Conservation (phyloP, 2,329 filamentous ascomycete genomes). For the Alternaria dauci region DNA sequence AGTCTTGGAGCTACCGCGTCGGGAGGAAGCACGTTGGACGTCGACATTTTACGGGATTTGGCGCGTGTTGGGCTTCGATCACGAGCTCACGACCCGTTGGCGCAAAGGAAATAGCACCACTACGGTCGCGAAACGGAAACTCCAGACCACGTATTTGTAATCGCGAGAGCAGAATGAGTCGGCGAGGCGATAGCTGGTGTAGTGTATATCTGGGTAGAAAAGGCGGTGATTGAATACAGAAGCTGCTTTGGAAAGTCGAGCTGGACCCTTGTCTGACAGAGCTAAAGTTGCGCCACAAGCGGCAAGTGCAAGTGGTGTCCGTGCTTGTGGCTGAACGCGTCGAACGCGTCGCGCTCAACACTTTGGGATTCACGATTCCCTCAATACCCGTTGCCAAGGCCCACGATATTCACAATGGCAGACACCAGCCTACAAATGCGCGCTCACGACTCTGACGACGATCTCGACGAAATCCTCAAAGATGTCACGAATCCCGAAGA, state of each 20-base stretch:
- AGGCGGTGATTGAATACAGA: conserved; percentile 7
- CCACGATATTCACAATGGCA: conserved; percentile 29
- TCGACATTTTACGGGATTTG: conserved; percentile 35
- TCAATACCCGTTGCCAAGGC: not conserved
- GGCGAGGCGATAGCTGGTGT: not conserved
- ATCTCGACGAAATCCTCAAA: conserved; percentile 75
- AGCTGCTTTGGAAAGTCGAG: conserved; percentile 12
- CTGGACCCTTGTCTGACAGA: conserved; percentile 15
- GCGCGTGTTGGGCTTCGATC: conserved; percentile 10
- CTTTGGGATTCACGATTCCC: not conserved
- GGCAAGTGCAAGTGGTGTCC: conserved; percentile 11
- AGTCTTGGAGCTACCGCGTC: conserved; percentile 46
- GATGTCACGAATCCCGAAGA: conserved; percentile 71
- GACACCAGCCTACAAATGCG: conserved; percentile 18
- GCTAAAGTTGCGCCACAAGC: conserved; percentile 20
- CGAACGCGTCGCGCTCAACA: conserved; percentile 21
- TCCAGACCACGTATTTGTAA: not conserved
- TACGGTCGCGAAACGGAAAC: not conserved
- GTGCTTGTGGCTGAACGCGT: conserved; percentile 26
- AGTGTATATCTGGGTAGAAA: not conserved
- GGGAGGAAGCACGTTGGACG: conserved; percentile 34
- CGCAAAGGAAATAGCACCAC: not conserved
- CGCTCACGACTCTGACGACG: conserved; percentile 51
- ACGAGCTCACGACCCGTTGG: conserved; percentile 8
- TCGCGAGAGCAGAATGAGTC: not conserved